A percentile compares a stretch with the other conserved stretches of the same genome.
Evolutionary conservation across 2,329 filamentous ascomycete species (phyloP).

Genomic region (Pseudogymnoascus sp.): DNA sequence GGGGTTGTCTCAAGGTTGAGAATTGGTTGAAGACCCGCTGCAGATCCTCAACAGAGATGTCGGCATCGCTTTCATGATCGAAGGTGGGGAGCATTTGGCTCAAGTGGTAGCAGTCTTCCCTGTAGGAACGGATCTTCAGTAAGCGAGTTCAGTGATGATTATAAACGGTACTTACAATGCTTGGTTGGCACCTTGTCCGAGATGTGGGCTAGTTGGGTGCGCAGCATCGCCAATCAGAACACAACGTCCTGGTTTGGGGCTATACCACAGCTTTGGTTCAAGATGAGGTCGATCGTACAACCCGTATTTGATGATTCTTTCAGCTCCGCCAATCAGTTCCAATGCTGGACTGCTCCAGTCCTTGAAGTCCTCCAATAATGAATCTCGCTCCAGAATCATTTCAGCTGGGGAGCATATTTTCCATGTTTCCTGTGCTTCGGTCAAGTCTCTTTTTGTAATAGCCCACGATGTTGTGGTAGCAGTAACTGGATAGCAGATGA

Average conservation of each 20-base stretch:
- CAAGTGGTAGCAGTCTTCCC: neutral
- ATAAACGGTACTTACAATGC: neutral
- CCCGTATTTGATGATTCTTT: constrained; percentile 25
- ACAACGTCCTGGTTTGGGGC: neutral
- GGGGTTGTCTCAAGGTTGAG: neutral
- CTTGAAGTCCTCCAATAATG: constrained; percentile 16
- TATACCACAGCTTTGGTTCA: neutral
- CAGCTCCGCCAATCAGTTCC: constrained; percentile 18
- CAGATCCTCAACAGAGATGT: neutral
- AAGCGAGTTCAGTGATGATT: neutral
- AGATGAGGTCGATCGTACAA: constrained; percentile 31
- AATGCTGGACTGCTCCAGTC: constrained; percentile 19
- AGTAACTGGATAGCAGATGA: constrained; percentile 22
- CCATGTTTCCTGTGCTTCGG: constrained; percentile 23
- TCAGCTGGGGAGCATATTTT: constrained; percentile 19
- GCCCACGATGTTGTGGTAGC: constrained; percentile 22
- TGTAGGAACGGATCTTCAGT: neutral
- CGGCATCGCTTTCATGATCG: neutral
- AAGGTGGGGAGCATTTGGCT: neutral
- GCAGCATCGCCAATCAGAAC: neutral
- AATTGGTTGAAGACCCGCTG: neutral
- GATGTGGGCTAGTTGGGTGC: neutral
- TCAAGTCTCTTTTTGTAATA: constrained; percentile 20
- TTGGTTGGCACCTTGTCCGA: neutral
- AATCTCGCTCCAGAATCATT: constrained; percentile 15